Percentiles rank a stretch among this genome's conserved stretches.
These are phyloP conservation scores for Fusarium coffeatum DNA, from an alignment of 2,329 filamentous ascomycete genomes.

Conservation along the genomic window DNA sequence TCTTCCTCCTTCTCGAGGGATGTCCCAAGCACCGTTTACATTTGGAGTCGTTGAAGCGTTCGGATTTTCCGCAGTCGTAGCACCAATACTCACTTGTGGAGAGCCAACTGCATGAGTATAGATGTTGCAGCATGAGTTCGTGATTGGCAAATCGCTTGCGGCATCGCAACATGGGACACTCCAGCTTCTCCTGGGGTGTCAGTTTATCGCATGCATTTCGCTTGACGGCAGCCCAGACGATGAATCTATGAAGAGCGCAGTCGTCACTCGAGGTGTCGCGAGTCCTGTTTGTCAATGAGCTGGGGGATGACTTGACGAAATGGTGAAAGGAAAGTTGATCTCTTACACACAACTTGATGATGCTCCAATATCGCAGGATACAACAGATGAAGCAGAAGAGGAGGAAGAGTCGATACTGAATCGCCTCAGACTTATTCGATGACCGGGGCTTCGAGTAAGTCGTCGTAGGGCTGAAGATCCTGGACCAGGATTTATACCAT, in stretches of 20 bases:
- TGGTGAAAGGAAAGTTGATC: constrained; percentile 16
- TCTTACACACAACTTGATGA: constrained; percentile 52
- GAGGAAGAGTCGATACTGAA: constrained; percentile 48
- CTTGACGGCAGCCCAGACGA: constrained; percentile 67
- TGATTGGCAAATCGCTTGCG: constrained; percentile 62
- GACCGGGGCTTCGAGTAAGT: constrained; percentile 48
- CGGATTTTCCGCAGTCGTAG: constrained; percentile 64
- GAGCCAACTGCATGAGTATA: constrained; percentile 62
- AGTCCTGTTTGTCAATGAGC: constrained; percentile 51
- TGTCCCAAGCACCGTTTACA: constrained; percentile 64
- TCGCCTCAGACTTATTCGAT: constrained; percentile 49
- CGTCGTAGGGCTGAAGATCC: constrained; percentile 50
- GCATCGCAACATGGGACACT: constrained; percentile 65
- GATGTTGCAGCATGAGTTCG: constrained; percentile 65
- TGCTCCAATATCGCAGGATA: constrained; percentile 41
- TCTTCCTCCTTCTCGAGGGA: constrained; percentile 63
- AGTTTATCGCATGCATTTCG: constrained; percentile 63
- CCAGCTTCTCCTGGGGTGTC: constrained; percentile 60
- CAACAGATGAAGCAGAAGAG: constrained; percentile 44
- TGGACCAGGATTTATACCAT: constrained; percentile 44
- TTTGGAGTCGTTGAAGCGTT: constrained; percentile 63
- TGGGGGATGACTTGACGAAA: constrained; percentile 1
- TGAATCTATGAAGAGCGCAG: constrained; percentile 65
- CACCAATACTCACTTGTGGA: constrained; percentile 66
- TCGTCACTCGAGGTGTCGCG: constrained; percentile 60